Evolutionary conservation across 768 basidiomycete species (phyloP), one percentile per base, ranked within the genome.

Genomic region (Termitomyces sp.): DNA sequence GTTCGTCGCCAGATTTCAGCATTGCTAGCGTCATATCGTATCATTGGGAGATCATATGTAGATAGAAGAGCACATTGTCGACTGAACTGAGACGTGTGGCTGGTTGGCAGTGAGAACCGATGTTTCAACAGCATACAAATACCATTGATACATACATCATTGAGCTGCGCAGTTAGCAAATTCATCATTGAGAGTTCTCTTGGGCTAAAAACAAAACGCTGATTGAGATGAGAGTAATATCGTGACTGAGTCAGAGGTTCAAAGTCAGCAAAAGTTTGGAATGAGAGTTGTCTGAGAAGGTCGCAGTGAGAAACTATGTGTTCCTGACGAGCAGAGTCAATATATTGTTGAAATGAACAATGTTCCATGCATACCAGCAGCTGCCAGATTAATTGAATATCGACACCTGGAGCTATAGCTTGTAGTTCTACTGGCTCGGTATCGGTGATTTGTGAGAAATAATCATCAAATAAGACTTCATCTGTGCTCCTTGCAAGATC

Each of bases 61-160:
- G 57, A 55, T 3, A 56, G 26, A 2, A 56, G 13, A 6, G 55
- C 55, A 22, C 41, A 56, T 18, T 28, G 36, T 26, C 20, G 26
- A 26, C 29, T 44, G 8, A 15, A 18, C 0, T 15, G 10, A 26
- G 48, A 44, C 15, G 22, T 33, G 13, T 20, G 2, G 9, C 18
- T 39, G 18, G 31, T 34, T 0, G 41, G 28, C n/a, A 42, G 36
- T 7, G 28, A 56, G 29, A 51, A 51, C 12, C n/a, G 20, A 5
- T 49, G 15, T 3, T 52, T 60, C 1, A 73, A 55, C 4, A 68
- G 31, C 0, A 57, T 48, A 0, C 68, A 66, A 20, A 64, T 39
- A 0, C 63, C 67, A 28, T 72, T 70, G 16, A 75, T 54, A 61
- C 9, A 33, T 10, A 33, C 33, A 33, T 33, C 33, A 33, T 33